Percentiles rank a stretch among this genome's conserved stretches.
These are phyloP conservation scores for Ophiocytium majus DNA, from an alignment of 352 stramenopile species.

Conservation along the genomic window DNA sequence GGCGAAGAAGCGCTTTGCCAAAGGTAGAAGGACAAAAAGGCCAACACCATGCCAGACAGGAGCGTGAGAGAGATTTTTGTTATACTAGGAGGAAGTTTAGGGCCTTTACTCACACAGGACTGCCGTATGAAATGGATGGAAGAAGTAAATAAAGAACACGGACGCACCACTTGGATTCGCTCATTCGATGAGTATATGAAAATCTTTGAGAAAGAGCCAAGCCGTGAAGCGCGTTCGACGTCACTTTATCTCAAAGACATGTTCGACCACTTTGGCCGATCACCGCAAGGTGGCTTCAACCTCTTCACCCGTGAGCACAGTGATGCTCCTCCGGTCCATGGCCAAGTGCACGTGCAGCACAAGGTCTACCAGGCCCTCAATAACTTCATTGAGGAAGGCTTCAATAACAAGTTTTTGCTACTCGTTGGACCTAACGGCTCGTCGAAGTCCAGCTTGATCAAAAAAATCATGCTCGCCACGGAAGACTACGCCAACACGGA, in stretches of 20 bases:
- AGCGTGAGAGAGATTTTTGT: not conserved
- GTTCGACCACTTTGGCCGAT: constrained; percentile 9
- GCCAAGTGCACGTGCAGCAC: not conserved
- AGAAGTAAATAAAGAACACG: constrained; percentile 18
- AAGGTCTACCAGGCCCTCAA: not conserved
- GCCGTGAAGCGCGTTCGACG: not conserved
- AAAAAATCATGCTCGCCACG: constrained; percentile 8
- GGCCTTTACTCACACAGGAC: not conserved
- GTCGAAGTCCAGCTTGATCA: not conserved
- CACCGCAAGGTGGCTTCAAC: not conserved
- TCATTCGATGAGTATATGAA: constrained; percentile 12
- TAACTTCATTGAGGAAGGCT: constrained; percentile 10
- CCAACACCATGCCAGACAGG: not conserved
- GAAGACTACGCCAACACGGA: constrained; percentile 6
- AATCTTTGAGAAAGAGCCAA: not conserved
- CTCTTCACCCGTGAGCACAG: not conserved
- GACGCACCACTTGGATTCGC: not conserved
- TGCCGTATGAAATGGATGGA: constrained; percentile 8
- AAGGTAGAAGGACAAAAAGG: not conserved
- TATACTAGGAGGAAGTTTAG: not conserved
- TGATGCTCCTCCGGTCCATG: constrained; percentile 2
- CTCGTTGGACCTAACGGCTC: constrained; percentile 9
- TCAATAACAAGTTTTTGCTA: constrained; percentile 11
- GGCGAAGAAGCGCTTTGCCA: not conserved
- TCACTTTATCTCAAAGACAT: not conserved